Evolutionary conservation across 768 basidiomycete genomes (phyloP).

Genomic region (Dentipellis sp.): DNA sequence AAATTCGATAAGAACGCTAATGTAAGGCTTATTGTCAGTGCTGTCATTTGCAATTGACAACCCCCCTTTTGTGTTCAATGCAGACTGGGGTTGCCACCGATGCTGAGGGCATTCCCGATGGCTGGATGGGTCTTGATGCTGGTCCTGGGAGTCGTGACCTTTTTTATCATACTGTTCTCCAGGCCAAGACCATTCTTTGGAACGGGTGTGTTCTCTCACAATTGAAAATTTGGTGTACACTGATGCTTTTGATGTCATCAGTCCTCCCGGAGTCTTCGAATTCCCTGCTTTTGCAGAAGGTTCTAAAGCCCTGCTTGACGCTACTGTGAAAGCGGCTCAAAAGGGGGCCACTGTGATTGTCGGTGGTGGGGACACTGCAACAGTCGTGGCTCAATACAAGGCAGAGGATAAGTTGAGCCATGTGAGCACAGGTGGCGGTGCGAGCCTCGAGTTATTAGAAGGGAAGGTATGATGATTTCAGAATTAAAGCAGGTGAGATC

Average conservation of each 20-base stretch:
- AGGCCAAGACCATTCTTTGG: slow-evolving; percentile 96
- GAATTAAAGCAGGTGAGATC: neutral
- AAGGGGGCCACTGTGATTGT: slow-evolving; percentile 89
- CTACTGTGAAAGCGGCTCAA: slow-evolving; percentile 77
- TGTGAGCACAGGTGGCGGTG: slow-evolving; percentile 93
- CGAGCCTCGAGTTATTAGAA: slow-evolving; percentile 91
- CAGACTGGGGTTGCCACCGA: slow-evolving; percentile 75
- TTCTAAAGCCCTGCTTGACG: slow-evolving; percentile 76
- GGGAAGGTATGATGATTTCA: slow-evolving; percentile 64
- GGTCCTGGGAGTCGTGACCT: slow-evolving; percentile 78
- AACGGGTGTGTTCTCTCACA: slow-evolving; percentile 51
- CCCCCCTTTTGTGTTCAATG: neutral
- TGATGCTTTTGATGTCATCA: slow-evolving; percentile 22
- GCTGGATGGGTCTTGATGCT: slow-evolving; percentile 92
- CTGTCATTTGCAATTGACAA: neutral
- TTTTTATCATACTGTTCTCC: slow-evolving; percentile 71
- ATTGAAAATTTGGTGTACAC: neutral
- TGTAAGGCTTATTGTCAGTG: slow-evolving; percentile 28
- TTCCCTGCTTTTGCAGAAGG: slow-evolving; percentile 86
- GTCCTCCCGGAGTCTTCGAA: slow-evolving; percentile 97
- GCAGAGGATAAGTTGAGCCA: slow-evolving; percentile 89
- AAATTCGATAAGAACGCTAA: slow-evolving; percentile 91
- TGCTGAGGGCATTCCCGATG: slow-evolving; percentile 79
- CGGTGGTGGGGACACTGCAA: slow-evolving; percentile 95
- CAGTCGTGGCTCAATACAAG: slow-evolving; percentile 78